Evolutionary conservation across 495 filamentous ascomycete genomes (phyloP).

Genomic region (Hypoxylon rickii): DNA sequence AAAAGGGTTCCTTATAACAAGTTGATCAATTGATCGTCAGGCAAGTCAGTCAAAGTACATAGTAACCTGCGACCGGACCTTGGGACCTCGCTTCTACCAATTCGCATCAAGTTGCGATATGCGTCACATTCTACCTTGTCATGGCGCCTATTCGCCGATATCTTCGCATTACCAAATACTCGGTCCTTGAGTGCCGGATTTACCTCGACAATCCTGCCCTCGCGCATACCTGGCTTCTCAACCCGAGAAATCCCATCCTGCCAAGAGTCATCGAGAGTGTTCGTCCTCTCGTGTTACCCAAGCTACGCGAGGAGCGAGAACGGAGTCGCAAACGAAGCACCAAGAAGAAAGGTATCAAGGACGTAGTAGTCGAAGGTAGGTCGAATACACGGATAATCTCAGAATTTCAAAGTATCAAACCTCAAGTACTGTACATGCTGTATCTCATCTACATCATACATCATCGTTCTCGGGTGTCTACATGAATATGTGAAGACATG

Average conservation of each 20-base stretch:
- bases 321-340: conserved; percentile 61
- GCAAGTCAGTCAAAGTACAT: too few relatives aligned
- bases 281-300: conserved; percentile 83
- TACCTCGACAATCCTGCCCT: conserved; percentile 91
- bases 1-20: too few relatives aligned
- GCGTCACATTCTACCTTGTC: conserved; percentile 7
- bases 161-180: conserved; percentile 82
- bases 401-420: too few relatives aligned
- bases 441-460: background rate
- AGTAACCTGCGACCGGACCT: too few relatives aligned
- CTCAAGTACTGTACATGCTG: conserved; percentile 27
- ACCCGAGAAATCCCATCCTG: conserved; percentile 70
- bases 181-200: conserved; percentile 91
- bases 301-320: conserved; percentile 86
- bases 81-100: too few relatives aligned
- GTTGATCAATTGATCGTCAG: too few relatives aligned
- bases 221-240: conserved; percentile 78
- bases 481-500: conserved; percentile 9
- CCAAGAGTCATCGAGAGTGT: conserved; percentile 81
- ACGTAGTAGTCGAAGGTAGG: conserved; percentile 81
- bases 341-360: conserved; percentile 79
- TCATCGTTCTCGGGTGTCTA: background rate
- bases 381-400: conserved; percentile 9
- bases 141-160: conserved; percentile 88
- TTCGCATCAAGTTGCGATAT: conserved; percentile 31